Percentiles rank a stretch among this genome's conserved stretches.
These are phyloP conservation scores for Solanum chiquidenum DNA, from an alignment of 257 asterid genomes.

Conservation along the genomic window DNA sequence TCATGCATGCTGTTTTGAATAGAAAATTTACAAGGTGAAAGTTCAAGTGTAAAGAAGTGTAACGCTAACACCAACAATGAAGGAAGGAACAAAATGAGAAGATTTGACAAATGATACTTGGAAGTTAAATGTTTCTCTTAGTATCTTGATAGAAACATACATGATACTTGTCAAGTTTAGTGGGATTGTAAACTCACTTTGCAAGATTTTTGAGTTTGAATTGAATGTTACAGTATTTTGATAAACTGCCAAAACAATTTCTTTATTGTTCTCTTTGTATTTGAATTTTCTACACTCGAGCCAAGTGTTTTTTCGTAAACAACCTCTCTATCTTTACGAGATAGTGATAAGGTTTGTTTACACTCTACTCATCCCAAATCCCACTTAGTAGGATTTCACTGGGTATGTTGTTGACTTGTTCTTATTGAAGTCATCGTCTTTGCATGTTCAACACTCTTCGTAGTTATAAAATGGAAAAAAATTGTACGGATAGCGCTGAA, in stretches of 20 bases:
- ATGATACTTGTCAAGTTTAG: not conserved
- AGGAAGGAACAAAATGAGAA: slow-evolving; percentile 1
- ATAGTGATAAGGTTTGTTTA: too few relatives aligned
- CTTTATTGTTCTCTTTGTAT: not conserved
- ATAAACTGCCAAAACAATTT: accelerated
- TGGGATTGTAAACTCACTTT: not conserved
- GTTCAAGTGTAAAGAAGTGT: not conserved
- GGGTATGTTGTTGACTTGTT: too few relatives aligned
- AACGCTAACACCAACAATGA: not conserved
- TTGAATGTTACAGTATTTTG: not conserved
- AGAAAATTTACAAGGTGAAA: not conserved
- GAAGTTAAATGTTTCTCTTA: not conserved
- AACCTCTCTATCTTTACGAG: not conserved
- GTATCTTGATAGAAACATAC: too few relatives aligned
- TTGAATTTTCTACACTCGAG: not conserved
- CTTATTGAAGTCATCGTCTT: too few relatives aligned
- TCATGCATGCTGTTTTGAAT: not conserved
- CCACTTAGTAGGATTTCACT: too few relatives aligned
- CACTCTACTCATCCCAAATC: too few relatives aligned
- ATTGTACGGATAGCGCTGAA: too few relatives aligned
- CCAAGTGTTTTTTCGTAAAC: not conserved
- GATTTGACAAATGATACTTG: not conserved
- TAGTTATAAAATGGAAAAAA: too few relatives aligned
- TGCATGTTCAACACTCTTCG: too few relatives aligned
- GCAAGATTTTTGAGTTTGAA: not conserved